These are phyloP conservation scores for Pseudogymnoascus sp. DNA, from an alignment of 2,329 filamentous ascomycete genomes.

Conservation along the genomic window DNA sequence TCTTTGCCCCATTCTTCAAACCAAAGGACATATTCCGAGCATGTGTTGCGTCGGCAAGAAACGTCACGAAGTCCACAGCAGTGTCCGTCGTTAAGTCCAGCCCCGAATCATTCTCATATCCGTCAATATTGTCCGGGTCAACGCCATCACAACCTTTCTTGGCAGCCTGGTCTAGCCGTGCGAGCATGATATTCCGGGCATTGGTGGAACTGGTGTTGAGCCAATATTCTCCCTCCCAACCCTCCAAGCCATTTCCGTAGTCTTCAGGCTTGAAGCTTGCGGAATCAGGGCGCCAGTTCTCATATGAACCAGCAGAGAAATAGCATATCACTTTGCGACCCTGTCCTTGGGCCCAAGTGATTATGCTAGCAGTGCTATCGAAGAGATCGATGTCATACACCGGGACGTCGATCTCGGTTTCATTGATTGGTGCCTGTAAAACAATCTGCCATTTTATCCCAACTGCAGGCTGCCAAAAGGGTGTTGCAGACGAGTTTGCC, in stretches of 20 bases:
- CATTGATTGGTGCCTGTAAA: constrained; percentile 36
- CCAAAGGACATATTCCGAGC: constrained; percentile 52
- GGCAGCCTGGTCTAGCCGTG: constrained; percentile 50
- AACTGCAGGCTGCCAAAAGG: constrained; percentile 46
- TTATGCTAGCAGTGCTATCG: constrained; percentile 42
- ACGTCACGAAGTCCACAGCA: constrained; percentile 52
- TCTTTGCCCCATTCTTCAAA: constrained; percentile 55
- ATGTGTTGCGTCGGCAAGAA: constrained; percentile 49
- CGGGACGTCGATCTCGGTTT: constrained; percentile 11
- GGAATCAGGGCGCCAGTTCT: constrained; percentile 53
- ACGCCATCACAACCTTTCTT: constrained; percentile 60
- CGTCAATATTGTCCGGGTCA: constrained; percentile 66
- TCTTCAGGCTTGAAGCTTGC: constrained; percentile 47
- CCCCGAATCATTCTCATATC: constrained; percentile 57
- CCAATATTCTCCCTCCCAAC: constrained; percentile 64
- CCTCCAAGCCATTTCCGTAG: constrained; percentile 50
- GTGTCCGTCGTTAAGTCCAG: constrained; percentile 50
- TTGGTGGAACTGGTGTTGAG: constrained; percentile 48
- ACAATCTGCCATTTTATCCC: constrained; percentile 56
- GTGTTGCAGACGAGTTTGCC: constrained; percentile 13
- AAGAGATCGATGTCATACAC: constrained; percentile 47
- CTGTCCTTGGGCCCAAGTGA: constrained; percentile 38
- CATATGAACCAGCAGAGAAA: constrained; percentile 63
- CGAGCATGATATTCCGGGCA: constrained; percentile 58
- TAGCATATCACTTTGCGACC: constrained; percentile 63